These are phyloP conservation scores for Vanderwaltozyma yarrowii DNA, from an alignment of 805 yeast genomes.

Conservation along the genomic window DNA sequence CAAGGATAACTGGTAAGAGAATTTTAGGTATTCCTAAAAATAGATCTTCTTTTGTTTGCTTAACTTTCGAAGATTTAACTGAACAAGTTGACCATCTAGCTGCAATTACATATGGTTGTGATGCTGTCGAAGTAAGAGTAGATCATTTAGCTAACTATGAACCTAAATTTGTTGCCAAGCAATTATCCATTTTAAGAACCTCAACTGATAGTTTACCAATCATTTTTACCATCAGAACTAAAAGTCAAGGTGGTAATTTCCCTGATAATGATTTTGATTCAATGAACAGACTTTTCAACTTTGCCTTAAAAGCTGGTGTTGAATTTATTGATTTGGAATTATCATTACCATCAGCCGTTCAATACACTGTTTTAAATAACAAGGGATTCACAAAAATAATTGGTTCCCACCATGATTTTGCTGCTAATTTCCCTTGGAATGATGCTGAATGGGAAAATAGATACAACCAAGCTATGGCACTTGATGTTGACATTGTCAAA, in stretches of 20 bases:
- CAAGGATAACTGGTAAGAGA: constrained; percentile 49
- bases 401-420: constrained; percentile 73
- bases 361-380: constrained; percentile 39
- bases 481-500: constrained; percentile 67
- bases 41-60: constrained; percentile 61
- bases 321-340: constrained; percentile 76
- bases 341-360: constrained; percentile 47
- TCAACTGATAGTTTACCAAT: constrained; percentile 58
- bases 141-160: constrained; percentile 50
- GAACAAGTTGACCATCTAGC: constrained; percentile 37
- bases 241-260: constrained; percentile 73
- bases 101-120: constrained; percentile 53
- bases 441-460: constrained; percentile 64
- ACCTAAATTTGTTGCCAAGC: constrained; percentile 54
- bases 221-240: constrained; percentile 69
- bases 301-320: constrained; percentile 70
- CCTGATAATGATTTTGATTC: constrained; percentile 44
- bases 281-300: constrained; percentile 40
- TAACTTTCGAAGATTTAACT: constrained; percentile 55
- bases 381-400: constrained; percentile 61
- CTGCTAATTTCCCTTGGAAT: constrained; percentile 54
- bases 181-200: constrained; percentile 59
- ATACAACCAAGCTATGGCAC: constrained; percentile 53
- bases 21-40: constrained; percentile 23
- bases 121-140: constrained; percentile 77